Conservation (phyloP, 179 eudicot species). For the Beta lomatogona region DNA sequence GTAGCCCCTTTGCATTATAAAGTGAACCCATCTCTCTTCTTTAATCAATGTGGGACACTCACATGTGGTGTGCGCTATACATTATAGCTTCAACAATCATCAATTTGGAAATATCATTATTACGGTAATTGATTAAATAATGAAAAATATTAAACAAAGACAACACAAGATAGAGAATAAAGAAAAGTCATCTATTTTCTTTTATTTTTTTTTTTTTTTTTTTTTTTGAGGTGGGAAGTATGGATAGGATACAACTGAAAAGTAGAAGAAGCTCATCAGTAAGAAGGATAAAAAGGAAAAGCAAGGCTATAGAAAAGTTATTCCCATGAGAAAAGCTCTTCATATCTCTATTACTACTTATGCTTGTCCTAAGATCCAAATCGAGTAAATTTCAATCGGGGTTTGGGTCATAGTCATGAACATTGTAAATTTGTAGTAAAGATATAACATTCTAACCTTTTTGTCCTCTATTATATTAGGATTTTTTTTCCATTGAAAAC, state of each 20-base stretch:
- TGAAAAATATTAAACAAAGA: slow-evolving; percentile 9
- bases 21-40: no score
- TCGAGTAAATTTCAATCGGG: not conserved
- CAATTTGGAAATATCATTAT: not conserved
- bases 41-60: no score
- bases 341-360: slow-evolving; percentile 1
- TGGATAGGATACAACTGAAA: slow-evolving; percentile 25
- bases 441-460: not conserved
- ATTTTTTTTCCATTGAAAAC: not conserved
- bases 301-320: slow-evolving; percentile 16
- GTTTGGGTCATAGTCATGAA: not conserved
- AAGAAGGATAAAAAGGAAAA: slow-evolving; percentile 12
- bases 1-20: no score
- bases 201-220: not conserved
- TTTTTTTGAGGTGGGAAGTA: not conserved
- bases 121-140: not conserved
- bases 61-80: no score
- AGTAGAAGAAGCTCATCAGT: slow-evolving; percentile 17
- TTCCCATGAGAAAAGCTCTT: slow-evolving; percentile 5
- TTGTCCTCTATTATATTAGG: not conserved
- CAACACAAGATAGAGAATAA: not conserved
- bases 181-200: slow-evolving; percentile 6
- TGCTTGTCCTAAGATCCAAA: not conserved
- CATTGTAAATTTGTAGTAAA: not conserved
- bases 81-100: no score